Percentiles rank a stretch among this genome's conserved stretches.
Conservation (phyloP, 139 green algal species). For the Volvox reticuliferus region DNA sequence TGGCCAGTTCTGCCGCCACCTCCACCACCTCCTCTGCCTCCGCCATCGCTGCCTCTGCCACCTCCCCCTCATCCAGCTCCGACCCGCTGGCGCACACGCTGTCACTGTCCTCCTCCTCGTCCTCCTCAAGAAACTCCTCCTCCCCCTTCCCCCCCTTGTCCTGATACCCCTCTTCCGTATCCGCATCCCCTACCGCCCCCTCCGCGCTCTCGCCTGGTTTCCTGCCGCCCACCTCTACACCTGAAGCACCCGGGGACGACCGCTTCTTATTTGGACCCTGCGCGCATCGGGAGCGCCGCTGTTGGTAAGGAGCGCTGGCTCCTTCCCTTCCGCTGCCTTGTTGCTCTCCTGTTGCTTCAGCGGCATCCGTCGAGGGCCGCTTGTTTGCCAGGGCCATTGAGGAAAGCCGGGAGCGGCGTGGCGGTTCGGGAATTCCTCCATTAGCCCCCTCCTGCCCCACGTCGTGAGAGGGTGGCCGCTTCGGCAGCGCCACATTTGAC, state of each 20-base stretch:
- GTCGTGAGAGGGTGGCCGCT: background rate
- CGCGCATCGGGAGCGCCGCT: too few species aligned
- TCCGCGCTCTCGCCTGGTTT: background rate
- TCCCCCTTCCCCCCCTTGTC: background rate
- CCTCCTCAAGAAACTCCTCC: background rate
- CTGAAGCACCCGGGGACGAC: background rate
- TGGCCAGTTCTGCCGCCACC: constrained; percentile 32
- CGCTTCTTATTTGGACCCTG: too few species aligned
- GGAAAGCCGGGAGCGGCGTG: too few species aligned
- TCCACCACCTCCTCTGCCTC: constrained; percentile 44
- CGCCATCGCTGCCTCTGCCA: background rate
- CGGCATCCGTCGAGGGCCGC: too few species aligned
- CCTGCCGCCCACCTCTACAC: background rate
- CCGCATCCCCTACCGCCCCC: background rate
- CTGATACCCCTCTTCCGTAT: background rate
- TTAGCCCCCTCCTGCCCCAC: too few species aligned
- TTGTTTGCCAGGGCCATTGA: too few species aligned
- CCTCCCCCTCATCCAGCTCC: background rate
- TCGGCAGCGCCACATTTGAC: background rate
- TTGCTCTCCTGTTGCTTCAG: too few species aligned
- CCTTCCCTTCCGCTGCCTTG: background rate
- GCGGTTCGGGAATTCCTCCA: too few species aligned
- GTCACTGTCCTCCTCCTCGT: background rate
- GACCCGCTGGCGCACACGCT: background rate
- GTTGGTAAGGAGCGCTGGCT: background rate